Base-by-base conservation (phyloP, 129 eudicot genomes). In the Oenanthe sinensis region DNA sequence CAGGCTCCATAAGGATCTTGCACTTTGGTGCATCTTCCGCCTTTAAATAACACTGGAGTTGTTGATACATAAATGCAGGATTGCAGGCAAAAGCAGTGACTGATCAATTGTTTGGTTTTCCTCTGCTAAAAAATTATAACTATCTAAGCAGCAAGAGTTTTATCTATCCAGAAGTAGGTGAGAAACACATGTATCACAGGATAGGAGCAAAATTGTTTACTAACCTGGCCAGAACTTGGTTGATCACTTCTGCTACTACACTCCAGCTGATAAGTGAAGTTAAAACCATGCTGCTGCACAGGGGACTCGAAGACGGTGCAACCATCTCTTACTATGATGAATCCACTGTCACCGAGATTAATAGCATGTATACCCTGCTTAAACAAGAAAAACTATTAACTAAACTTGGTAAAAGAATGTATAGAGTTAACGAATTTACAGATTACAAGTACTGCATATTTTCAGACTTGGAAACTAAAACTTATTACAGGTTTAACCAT, bases 261-360 rank as follows among this genome's bases (percentile, higher is more conserved):
- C 69, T 87, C 97, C 13, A 95, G 87, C 74, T 91, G 98, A 86
- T 88, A 95, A 0, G 98, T 85, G 68, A 60, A 95, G 81, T 95
- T 95, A 87, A 95, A 95, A 78, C 92, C 89, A 67, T 90, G 93
- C 75, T 90, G 97, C 81, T 95, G 98, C 44, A 82, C 90, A 55
- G 97, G 97, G 36, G 98, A 90, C 10, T 89, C 88, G 39, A 95
- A 95, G 45, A 95, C 62, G 14, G 85, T 78, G 75, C 84, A 75
- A 24, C 97, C 97, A 58, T 95, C 96, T 81, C 98, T 90, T 47
- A 91, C 83, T 73, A 95, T 79, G 16, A 95, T 87, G 45, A 95
- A 95, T 63, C 96, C 98, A 80, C 98, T 95, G 75, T 91, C 98
- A 47, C 98, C 98, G n/a, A 95, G 86, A 79, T 95, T 95, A 39